A percentile compares a stretch with the other conserved stretches of the same genome.
phyloP scores from a whole-genome alignment of 2,329 filamentous ascomycete genomes.

The Aspergillus terreus region DNA sequence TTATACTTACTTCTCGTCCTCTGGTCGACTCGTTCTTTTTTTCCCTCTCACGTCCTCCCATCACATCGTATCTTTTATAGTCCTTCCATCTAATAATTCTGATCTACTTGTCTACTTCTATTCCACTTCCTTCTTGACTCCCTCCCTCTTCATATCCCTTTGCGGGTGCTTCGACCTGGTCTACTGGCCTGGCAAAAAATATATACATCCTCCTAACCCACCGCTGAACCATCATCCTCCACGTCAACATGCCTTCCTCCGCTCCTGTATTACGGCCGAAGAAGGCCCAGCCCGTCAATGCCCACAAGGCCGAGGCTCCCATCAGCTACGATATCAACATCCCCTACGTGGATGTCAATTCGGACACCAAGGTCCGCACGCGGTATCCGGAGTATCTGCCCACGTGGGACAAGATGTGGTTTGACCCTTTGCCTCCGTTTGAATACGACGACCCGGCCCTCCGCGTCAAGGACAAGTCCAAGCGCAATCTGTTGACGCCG shows the following conservation, averaged over 20 bases:
- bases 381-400: slow-evolving; percentile 46
- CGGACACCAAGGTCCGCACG: slow-evolving; percentile 33
- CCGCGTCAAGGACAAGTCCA: slow-evolving; percentile 39
- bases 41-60: background rate
- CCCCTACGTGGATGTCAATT: slow-evolving; percentile 43
- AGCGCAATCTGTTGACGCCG: slow-evolving; percentile 32
- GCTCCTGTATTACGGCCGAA: slow-evolving; percentile 27
- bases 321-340: slow-evolving; percentile 49
- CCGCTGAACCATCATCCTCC: background rate
- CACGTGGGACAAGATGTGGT: slow-evolving; percentile 46
- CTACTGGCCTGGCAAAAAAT: background rate
- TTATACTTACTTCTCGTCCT: slow-evolving; percentile 13
- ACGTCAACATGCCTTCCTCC: slow-evolving; percentile 29
- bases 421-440: slow-evolving; percentile 43
- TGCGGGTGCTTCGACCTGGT: background rate
- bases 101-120: background rate
- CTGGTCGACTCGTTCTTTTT: slow-evolving; percentile 4
- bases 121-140: background rate
- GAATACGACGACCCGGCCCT: slow-evolving; percentile 46
- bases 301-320: slow-evolving; percentile 27
- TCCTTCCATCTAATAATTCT: background rate
- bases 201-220: background rate
- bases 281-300: slow-evolving; percentile 20
- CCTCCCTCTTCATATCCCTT: background rate
- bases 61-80: background rate